Base-by-base conservation (phyloP, 768 basidiomycete species). In the Postia placenta region DNA sequence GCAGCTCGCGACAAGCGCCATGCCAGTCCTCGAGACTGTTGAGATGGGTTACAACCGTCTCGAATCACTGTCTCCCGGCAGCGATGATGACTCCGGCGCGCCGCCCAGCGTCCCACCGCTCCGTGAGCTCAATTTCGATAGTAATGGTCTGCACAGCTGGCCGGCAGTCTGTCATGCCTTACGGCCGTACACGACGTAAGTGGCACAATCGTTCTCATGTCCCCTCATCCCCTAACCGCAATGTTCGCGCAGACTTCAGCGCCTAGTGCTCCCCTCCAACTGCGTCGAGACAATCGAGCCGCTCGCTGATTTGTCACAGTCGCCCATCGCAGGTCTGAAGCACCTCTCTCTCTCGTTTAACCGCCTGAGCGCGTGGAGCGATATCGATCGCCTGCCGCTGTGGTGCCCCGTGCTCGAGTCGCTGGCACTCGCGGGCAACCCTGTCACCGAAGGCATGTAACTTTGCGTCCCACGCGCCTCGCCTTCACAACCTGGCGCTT, bases 1-100 rank as follows among this genome's bases (percentile, higher is more conserved):
- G 63, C 65, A 71, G 53, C 51, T 56, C n/a, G 63, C 81, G 42
- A 73, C 72, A 25, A 56, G 61, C 11, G 63, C 67, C 52, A 83
- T 88, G 79, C 77, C 80, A 3, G 66, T 60, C 28, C 67, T 88
- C 33, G 67, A 65, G 30, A 57, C 70, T 2, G 68, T 89, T 12
- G 87, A 92, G 67, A 62, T 87, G 55, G 90, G 87, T 11, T 79
- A 84, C 66, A 92, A 92, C 60, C 58, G 66, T 11, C 66, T 92
- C 41, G 56, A 60, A 19, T 61, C 52, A 20, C 64, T 80, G 45
- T 52, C 49, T 25, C 25, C 35, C 20, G 22, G 4, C 19, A 25
- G 24, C 14, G 42, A 26, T 15, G n/a, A 35, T 4, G 26, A 12
- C 12, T 5, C 39, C 7, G 19, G 3, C 17, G 4, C 7, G 45